phyloP scores from a whole-genome alignment of 192 early-diverging fungal species.

The Backusella westeae region DNA sequence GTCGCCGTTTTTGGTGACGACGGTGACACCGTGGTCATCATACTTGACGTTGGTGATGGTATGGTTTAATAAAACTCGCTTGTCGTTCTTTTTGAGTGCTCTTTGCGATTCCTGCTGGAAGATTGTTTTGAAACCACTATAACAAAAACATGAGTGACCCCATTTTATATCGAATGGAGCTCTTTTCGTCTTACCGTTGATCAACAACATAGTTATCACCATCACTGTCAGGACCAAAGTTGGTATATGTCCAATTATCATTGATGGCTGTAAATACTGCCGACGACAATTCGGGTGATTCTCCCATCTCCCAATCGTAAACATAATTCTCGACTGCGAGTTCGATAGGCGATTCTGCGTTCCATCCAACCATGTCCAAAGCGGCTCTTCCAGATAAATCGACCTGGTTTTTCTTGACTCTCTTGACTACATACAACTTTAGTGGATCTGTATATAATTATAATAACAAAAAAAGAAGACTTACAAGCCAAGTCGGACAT shows the following conservation, averaged over 20 bases:
- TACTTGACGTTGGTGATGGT: constrained; percentile 29
- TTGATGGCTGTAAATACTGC: constrained; percentile 11
- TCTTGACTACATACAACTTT: constrained; percentile 14
- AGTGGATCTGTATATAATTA: not conserved
- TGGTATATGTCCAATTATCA: constrained; percentile 14
- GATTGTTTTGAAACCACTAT: constrained; percentile 37
- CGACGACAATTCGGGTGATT: constrained; percentile 21
- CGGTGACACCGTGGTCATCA: constrained; percentile 20
- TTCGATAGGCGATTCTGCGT: constrained; percentile 13
- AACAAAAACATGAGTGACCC: not conserved
- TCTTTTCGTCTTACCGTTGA: constrained; percentile 13
- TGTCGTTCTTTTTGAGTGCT: constrained; percentile 27
- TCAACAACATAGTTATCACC: constrained; percentile 32
- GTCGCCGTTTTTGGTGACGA: constrained; percentile 25
- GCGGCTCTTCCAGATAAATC: constrained; percentile 35
- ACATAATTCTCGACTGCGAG: constrained; percentile 31
- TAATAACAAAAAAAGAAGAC: not conserved
- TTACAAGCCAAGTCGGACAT: constrained; percentile 24
- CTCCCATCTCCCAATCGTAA: constrained; percentile 37
- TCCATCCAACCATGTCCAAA: constrained; percentile 32
- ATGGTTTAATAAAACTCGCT: constrained; percentile 25
- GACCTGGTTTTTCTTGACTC: constrained; percentile 8
- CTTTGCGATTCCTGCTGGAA: constrained; percentile 27
- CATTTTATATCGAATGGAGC: not conserved
- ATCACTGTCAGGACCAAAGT: constrained; percentile 29